Conservation (phyloP, 495 filamentous ascomycete genomes). For the Penicillium paradoxum region DNA sequence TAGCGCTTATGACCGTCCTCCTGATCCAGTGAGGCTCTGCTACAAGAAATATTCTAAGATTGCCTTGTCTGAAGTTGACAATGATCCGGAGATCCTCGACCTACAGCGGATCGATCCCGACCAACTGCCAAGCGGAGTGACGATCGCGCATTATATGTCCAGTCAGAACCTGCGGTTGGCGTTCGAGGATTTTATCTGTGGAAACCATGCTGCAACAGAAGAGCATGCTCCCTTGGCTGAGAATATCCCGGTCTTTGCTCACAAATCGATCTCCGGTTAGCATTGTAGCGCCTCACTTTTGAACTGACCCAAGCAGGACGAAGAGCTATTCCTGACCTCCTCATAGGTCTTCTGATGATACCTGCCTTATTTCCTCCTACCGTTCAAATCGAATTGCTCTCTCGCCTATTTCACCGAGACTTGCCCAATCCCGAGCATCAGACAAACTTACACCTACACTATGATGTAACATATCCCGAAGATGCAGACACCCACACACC, state of each 20-base stretch:
- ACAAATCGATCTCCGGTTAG: slow-evolving; percentile 39
- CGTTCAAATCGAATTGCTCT: slow-evolving; percentile 64
- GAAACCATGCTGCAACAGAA: slow-evolving; percentile 14
- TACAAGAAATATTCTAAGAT: slow-evolving; percentile 63
- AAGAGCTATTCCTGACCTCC: slow-evolving; percentile 20
- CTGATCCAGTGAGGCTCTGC: slow-evolving; percentile 53
- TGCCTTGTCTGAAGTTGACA: slow-evolving; percentile 36
- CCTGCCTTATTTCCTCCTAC: slow-evolving; percentile 64
- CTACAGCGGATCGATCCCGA: slow-evolving; percentile 34
- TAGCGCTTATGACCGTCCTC: slow-evolving; percentile 67
- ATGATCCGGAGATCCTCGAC: slow-evolving; percentile 48
- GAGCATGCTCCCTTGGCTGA: slow-evolving; percentile 23
- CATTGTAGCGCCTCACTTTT: slow-evolving; percentile 25
- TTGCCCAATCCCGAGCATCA: slow-evolving; percentile 67
- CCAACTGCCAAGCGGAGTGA: slow-evolving; percentile 24
- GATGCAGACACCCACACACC: slow-evolving; percentile 6
- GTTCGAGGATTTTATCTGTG: slow-evolving; percentile 30
- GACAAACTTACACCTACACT: slow-evolving; percentile 85
- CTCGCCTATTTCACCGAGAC: slow-evolving; percentile 70
- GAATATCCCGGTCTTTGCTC: slow-evolving; percentile 45
- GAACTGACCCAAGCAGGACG: slow-evolving; percentile 18
- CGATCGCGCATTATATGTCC: slow-evolving; percentile 27
- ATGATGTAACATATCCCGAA: slow-evolving; percentile 64
- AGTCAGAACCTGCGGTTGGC: slow-evolving; percentile 30
- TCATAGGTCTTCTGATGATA: slow-evolving; percentile 65